Percentiles rank a stretch among this genome's conserved stretches.
Conservation (phyloP, 176 grass and related monocot genomes). For the Hsuehochloa calcarea region DNA sequence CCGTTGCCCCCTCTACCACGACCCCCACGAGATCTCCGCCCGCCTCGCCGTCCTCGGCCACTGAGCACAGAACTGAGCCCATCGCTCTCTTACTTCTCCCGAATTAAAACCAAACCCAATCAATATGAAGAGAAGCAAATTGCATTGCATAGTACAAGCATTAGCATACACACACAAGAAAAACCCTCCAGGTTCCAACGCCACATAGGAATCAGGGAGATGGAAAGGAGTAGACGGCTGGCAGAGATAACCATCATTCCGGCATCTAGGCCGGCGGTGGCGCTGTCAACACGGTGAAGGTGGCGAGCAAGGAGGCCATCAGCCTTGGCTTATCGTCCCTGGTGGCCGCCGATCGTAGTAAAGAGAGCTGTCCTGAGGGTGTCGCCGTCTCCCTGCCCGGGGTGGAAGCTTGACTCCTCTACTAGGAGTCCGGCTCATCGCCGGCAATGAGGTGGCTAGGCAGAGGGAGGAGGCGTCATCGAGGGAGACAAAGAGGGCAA, state of each 20-base stretch:
- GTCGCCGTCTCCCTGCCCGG: conserved; percentile 37
- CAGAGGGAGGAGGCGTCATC: too few relatives aligned
- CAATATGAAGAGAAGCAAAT: background rate
- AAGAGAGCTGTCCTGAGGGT: background rate
- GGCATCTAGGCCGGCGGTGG: background rate
- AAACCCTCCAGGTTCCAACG: background rate
- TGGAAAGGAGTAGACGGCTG: conserved; percentile 33
- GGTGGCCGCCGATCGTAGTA: background rate
- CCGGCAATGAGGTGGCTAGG: background rate
- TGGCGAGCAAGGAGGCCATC: conserved; percentile 33
- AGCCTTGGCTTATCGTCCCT: conserved; percentile 39
- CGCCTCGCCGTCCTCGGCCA: too few relatives aligned
- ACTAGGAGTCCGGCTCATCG: conserved; percentile 36
- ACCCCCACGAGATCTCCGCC: too few relatives aligned
- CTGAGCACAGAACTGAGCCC: too few relatives aligned
- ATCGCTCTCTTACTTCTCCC: too few relatives aligned
- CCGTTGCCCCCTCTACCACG: too few relatives aligned
- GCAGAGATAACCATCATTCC: conserved; percentile 37
- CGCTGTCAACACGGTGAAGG: conserved; percentile 7
- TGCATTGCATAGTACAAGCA: background rate
- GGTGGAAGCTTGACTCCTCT: conserved; percentile 80
- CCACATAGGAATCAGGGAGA: background rate
- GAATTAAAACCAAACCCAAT: background rate
- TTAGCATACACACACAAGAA: background rate
- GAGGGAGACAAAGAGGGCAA: too few relatives aligned